Evolutionary conservation across 257 asterid genomes (phyloP).

Genomic region (Echites panduratus): DNA sequence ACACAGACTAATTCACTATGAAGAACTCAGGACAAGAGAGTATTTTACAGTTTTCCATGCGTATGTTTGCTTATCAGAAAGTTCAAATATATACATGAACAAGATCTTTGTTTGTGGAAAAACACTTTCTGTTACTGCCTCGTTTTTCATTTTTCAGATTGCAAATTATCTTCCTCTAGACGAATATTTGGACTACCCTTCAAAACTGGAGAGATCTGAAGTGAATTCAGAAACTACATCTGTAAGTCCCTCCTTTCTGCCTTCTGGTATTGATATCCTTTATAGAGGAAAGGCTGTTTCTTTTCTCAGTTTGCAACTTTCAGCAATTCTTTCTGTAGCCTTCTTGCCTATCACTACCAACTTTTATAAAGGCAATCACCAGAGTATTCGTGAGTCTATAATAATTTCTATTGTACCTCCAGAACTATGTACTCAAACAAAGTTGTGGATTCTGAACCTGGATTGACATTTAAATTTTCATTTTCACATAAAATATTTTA

Average conservation of each 20-base stretch:
- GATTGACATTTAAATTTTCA: not conserved
- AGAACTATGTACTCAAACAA: not conserved
- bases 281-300: not conserved
- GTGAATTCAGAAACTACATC: conserved; percentile 49
- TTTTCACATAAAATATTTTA: not conserved
- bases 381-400: not conserved
- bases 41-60: not conserved
- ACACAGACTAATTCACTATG: not conserved
- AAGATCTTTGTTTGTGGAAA: not conserved
- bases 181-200: conserved; percentile 86
- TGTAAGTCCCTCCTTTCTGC: conserved; percentile 41
- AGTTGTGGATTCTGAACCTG: not conserved
- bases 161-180: conserved; percentile 86
- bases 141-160: conserved; percentile 43
- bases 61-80: not conserved
- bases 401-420: not conserved
- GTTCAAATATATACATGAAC: not conserved
- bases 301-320: not conserved
- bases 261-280: conserved; percentile 8
- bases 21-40: too few relatives aligned
- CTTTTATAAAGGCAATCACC: not conserved
- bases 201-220: conserved; percentile 81
- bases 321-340: not conserved
- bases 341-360: not conserved
- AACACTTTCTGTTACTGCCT: not conserved